A percentile compares a stretch with the other conserved stretches of the same genome.
These are phyloP conservation scores for Marchantia paleacea DNA, from an alignment of 225 moss, liverwort and hornwort genomes.

Conservation along the genomic window DNA sequence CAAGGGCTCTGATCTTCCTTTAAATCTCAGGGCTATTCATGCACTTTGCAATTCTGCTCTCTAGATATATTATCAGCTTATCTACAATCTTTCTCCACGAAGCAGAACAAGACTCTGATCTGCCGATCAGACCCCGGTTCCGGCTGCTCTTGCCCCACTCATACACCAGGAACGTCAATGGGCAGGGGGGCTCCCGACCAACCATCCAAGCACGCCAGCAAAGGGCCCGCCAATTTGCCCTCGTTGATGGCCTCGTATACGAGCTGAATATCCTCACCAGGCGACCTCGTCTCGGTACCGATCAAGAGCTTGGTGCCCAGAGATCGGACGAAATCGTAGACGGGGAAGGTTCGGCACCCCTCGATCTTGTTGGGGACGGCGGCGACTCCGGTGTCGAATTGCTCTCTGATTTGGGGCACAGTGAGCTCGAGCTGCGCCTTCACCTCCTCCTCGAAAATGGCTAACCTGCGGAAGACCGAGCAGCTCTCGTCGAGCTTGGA, in stretches of 20 bases:
- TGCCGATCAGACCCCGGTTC: too few species aligned
- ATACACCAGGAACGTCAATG: not conserved
- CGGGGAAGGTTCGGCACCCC: conserved; percentile 47
- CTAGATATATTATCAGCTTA: not conserved
- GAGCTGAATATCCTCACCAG: conserved; percentile 56
- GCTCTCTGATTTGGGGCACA: conserved; percentile 28
- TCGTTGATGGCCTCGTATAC: conserved; percentile 55
- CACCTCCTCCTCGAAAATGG: conserved; percentile 51
- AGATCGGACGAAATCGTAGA: conserved; percentile 58
- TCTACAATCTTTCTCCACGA: not conserved
- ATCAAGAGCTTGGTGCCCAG: conserved; percentile 56
- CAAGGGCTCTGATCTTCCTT: not conserved
- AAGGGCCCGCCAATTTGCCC: conserved; percentile 45
- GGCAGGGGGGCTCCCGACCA: conserved; percentile 52
- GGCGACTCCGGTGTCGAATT: conserved; percentile 42
- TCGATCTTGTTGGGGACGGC: conserved; percentile 41
- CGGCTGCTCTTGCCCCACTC: not conserved
- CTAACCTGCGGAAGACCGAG: conserved; percentile 37
- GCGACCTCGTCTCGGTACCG: conserved; percentile 48
- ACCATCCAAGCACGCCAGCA: conserved; percentile 57
- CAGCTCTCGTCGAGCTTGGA: conserved; percentile 13
- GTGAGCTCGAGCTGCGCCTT: conserved; percentile 25
- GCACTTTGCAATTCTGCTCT: too few species aligned
- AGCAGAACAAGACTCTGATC: not conserved
- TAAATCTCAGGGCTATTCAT: not conserved